These are phyloP conservation scores for Starmera caribaea DNA, from an alignment of 805 yeast species.

Conservation along the genomic window DNA sequence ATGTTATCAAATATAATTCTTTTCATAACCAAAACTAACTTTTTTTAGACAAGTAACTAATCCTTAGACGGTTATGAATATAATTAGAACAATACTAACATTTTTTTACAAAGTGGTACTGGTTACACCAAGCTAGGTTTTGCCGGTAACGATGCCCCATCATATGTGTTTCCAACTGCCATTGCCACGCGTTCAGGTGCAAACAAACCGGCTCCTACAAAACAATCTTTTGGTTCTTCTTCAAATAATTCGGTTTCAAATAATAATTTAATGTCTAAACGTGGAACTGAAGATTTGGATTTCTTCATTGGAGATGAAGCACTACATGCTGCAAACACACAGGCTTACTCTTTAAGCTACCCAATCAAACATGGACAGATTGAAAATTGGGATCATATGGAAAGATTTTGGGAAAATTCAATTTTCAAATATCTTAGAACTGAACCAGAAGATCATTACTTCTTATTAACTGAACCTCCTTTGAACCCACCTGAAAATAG, in stretches of 20 bases:
- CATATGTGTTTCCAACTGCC: conserved; percentile 95
- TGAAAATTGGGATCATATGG: conserved; percentile 99
- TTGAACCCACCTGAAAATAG: conserved; percentile 99
- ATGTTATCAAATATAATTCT: conserved; percentile 27
- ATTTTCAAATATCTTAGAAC: conserved; percentile 93
- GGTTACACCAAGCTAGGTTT: conserved; percentile 95
- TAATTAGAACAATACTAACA: conserved; percentile 14
- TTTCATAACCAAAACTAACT: conserved; percentile 1
- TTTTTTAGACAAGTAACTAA: conserved; percentile 21
- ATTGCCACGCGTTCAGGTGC: conserved; percentile 60
- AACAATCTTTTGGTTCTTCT: conserved; percentile 31
- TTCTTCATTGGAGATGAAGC: conserved; percentile 97
- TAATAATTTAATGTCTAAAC: conserved; percentile 46
- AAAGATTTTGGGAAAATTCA: conserved; percentile 96
- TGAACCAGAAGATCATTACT: conserved; percentile 98
- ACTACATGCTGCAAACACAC: conserved; percentile 79
- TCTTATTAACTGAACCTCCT: conserved; percentile 95
- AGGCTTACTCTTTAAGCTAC: conserved; percentile 77
- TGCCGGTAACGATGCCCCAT: conserved; percentile 98
- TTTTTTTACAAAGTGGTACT: conserved; percentile 70
- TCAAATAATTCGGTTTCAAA: conserved; percentile 16
- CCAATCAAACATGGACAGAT: conserved; percentile 98
- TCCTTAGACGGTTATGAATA: not conserved
- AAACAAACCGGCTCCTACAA: conserved; percentile 32
- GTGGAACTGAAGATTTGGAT: conserved; percentile 91